Percentiles rank a stretch among this genome's conserved stretches.
Evolutionary conservation across 2,329 filamentous ascomycete genomes (phyloP).

Genomic region (Xylariomycetidae sp.): DNA sequence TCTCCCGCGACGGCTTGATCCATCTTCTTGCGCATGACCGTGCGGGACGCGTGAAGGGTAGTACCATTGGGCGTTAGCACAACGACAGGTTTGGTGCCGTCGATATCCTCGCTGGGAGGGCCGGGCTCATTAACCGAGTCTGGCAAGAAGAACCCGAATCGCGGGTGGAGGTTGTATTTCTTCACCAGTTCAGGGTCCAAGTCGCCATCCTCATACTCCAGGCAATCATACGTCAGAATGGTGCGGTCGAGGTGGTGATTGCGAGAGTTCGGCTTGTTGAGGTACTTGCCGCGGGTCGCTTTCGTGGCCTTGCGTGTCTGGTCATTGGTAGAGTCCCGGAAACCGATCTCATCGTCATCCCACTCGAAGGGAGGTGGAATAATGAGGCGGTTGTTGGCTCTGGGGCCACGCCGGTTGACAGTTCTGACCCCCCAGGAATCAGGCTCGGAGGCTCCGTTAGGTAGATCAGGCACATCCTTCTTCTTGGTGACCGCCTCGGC

Average conservation of each 20-base stretch:
- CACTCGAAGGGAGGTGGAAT: slow-evolving; percentile 43
- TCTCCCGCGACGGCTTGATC: slow-evolving; percentile 20
- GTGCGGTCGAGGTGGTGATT: slow-evolving; percentile 50
- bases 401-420: slow-evolving; percentile 35
- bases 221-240: slow-evolving; percentile 47
- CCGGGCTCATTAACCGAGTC: slow-evolving; percentile 40
- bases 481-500: slow-evolving; percentile 14
- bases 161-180: slow-evolving; percentile 46
- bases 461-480: slow-evolving; percentile 28
- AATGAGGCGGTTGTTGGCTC: slow-evolving; percentile 47
- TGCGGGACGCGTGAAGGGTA: slow-evolving; percentile 43
- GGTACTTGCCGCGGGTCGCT: slow-evolving; percentile 46
- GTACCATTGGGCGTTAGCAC: slow-evolving; percentile 42
- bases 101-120: slow-evolving; percentile 32
- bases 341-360: slow-evolving; percentile 51
- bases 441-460: slow-evolving; percentile 36
- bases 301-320: slow-evolving; percentile 46
- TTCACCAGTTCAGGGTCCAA: slow-evolving; percentile 45
- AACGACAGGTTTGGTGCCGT: slow-evolving; percentile 42
- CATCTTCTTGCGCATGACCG: slow-evolving; percentile 25
- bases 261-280: slow-evolving; percentile 47
- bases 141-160: slow-evolving; percentile 46
- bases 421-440: slow-evolving; percentile 48
- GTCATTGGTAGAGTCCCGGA: slow-evolving; percentile 53
- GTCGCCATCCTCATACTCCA: slow-evolving; percentile 40